A percentile compares a stretch with the other conserved stretches of the same genome.
phyloP scores from a whole-genome alignment of 78 protist species.

The Capsaspora owczarzaki region DNA sequence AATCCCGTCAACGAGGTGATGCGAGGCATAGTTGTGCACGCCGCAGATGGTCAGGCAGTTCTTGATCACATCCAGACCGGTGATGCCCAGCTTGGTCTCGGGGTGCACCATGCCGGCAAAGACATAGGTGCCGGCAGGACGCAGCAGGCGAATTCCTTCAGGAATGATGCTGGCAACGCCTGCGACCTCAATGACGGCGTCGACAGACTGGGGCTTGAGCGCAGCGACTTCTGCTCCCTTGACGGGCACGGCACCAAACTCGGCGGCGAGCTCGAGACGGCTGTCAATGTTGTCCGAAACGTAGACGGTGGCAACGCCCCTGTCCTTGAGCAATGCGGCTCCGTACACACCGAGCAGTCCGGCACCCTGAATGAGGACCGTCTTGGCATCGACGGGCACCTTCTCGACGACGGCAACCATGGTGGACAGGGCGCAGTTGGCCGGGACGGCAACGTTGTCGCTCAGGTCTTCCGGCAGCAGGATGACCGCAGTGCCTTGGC shows the following conservation, averaged over 20 bases:
- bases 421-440: background rate
- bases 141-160: background rate
- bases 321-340: background rate
- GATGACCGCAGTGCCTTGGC: background rate
- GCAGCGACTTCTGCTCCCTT: background rate
- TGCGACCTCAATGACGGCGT: background rate
- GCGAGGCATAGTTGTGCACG: conserved; percentile 20
- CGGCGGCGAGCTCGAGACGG: background rate
- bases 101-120: background rate
- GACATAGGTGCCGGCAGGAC: background rate
- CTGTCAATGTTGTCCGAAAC: background rate
- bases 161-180: background rate
- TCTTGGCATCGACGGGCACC: background rate
- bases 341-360: conserved; percentile 8
- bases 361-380: background rate
- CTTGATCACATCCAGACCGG: background rate
- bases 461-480: background rate
- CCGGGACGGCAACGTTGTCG: background rate
- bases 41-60: background rate
- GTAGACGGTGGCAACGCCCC: background rate
- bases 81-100: background rate
- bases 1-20: conserved; percentile 61
- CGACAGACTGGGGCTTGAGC: background rate
- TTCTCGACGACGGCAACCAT: background rate
- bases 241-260: background rate